phyloP scores from a whole-genome alignment of 2,329 filamentous ascomycete species.

The Sporothrix mexicana region DNA sequence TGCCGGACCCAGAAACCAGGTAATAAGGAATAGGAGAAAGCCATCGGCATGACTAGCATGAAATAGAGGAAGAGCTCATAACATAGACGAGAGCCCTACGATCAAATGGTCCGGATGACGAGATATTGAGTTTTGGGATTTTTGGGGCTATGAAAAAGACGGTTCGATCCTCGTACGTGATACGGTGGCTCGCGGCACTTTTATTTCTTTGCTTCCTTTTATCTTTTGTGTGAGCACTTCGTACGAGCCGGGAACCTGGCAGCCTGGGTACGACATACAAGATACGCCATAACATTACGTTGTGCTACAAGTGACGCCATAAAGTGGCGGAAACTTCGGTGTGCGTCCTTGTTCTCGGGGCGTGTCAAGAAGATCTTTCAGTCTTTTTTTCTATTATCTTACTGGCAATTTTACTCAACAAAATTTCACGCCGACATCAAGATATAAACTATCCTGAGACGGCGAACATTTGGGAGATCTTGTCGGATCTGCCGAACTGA shows the following conservation, averaged over 20 bases:
- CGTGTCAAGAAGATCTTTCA: no score
- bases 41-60: conserved; percentile 14
- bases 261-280: no score
- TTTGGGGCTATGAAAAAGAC: not conserved
- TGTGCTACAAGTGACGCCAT: not conserved
- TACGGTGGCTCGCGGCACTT: not conserved
- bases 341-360: not conserved
- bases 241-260: not conserved
- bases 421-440: no score
- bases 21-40: not conserved
- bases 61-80: no score
- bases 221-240: not conserved
- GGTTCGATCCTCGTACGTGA: conserved; percentile 19
- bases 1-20: conserved; percentile 18
- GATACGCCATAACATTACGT: conserved; percentile 2
- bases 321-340: not conserved
- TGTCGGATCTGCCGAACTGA: not conserved
- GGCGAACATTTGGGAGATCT: not conserved
- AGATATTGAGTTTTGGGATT: no score
- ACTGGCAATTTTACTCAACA: not conserved
- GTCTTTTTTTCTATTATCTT: not conserved
- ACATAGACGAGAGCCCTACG: not conserved
- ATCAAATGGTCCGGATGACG: conserved; percentile 8
- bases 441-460: not conserved
- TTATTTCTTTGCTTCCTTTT: not conserved